Conservation (phyloP, 805 yeast genomes). For the Wickerhamiella musiphila region DNA sequence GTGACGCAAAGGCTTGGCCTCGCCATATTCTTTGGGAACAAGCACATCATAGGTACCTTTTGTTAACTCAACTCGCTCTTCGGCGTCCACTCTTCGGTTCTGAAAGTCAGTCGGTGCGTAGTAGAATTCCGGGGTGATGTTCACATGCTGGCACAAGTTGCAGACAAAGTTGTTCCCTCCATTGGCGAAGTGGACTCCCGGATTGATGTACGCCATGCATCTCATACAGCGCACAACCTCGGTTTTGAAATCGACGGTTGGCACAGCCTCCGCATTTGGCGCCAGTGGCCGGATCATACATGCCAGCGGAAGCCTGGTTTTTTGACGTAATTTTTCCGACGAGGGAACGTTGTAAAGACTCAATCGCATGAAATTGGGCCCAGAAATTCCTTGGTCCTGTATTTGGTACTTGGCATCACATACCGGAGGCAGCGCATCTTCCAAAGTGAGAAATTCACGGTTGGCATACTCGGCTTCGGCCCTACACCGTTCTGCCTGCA, state of each 20-base stretch:
- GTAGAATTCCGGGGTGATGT: conserved; percentile 51
- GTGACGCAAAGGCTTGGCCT: conserved; percentile 33
- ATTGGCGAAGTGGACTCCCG: conserved; percentile 50
- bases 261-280: conserved; percentile 43
- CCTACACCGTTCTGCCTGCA: conserved; percentile 14
- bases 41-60: conserved; percentile 72
- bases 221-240: conserved; percentile 75
- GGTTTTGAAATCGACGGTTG: conserved; percentile 49
- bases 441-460: conserved; percentile 46
- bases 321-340: conserved; percentile 46
- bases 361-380: conserved; percentile 61
- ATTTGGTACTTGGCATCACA: conserved; percentile 55
- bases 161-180: conserved; percentile 53
- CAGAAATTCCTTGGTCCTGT: conserved; percentile 70
- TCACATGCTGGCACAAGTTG: conserved; percentile 72
- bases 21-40: conserved; percentile 59
- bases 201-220: conserved; percentile 81
- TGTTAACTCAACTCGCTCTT: conserved; percentile 54
- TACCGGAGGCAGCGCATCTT: conserved; percentile 67
- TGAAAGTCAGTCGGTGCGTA: conserved; percentile 40
- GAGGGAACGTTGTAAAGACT: conserved; percentile 74
- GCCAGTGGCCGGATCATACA: conserved; percentile 77
- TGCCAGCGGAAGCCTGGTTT: conserved; percentile 68
- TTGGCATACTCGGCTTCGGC: conserved; percentile 17
- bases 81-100: conserved; percentile 47